phyloP scores from a whole-genome alignment of 1,284 basidiomycete genomes.

The Trametes hirsuta region DNA sequence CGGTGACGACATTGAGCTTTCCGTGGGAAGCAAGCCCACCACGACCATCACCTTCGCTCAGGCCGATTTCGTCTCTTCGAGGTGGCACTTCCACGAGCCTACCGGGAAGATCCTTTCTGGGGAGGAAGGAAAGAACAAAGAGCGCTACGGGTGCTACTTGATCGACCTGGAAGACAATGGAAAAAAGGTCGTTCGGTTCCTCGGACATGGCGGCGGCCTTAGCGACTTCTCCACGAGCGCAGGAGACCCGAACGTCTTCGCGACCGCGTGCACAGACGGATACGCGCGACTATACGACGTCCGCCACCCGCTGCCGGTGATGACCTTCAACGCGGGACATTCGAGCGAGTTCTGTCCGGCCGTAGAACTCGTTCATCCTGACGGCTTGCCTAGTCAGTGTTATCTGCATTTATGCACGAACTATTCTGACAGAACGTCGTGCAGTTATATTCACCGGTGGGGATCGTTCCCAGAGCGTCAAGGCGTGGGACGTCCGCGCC shows the following conservation, averaged over 20 bases:
- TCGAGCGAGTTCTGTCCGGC: constrained; percentile 16
- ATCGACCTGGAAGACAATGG: constrained; percentile 39
- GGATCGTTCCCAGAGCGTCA: constrained; percentile 34
- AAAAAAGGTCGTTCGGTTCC: constrained; percentile 35
- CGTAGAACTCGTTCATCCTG: constrained; percentile 28
- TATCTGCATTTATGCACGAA: neutral
- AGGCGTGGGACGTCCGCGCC: constrained; percentile 44
- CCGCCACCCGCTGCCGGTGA: constrained; percentile 31
- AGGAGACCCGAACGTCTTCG: constrained; percentile 40
- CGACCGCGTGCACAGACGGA: constrained; percentile 42
- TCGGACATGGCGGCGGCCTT: constrained; percentile 42
- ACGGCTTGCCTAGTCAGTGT: constrained; percentile 32
- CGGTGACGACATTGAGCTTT: constrained; percentile 36
- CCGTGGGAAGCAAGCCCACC: constrained; percentile 33
- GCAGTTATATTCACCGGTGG: constrained; percentile 39
- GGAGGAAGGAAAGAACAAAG: constrained; percentile 10
- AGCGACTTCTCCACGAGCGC: constrained; percentile 37
- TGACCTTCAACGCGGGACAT: constrained; percentile 30
- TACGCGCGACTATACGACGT: constrained; percentile 43
- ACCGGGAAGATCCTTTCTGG: constrained; percentile 30
- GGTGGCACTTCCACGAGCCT: constrained; percentile 37
- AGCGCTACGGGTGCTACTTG: constrained; percentile 29
- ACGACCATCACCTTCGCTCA: constrained; percentile 27
- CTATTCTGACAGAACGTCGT: neutral
- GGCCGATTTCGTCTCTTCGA: constrained; percentile 24